Conservation (phyloP, 768 basidiomycete genomes). For the Psilocybe cubensis region DNA sequence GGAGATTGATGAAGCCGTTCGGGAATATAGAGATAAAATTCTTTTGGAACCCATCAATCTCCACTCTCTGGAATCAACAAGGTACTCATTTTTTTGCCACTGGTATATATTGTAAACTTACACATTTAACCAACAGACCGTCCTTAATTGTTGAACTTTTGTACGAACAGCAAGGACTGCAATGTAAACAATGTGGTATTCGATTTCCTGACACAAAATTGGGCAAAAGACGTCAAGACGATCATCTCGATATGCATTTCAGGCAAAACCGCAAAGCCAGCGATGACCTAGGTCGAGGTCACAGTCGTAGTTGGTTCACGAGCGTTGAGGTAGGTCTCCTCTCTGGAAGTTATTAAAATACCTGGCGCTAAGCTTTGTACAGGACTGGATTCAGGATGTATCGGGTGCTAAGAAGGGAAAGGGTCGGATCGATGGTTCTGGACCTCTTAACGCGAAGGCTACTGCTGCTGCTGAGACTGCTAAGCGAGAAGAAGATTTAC, state of each 20-base stretch:
- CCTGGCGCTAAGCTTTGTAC: conserved; percentile 18
- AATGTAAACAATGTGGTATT: conserved; percentile 94
- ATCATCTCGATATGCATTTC: conserved; percentile 97
- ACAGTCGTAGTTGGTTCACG: conserved; percentile 90
- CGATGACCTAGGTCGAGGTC: conserved; percentile 80
- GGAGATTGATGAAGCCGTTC: conserved; percentile 48
- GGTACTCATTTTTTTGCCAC: conserved; percentile 39
- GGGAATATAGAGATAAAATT: conserved; percentile 63
- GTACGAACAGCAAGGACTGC: conserved; percentile 73
- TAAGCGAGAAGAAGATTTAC: conserved; percentile 76
- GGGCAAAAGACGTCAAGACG: conserved; percentile 80
- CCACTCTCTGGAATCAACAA: conserved; percentile 69
- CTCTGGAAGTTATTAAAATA: not conserved
- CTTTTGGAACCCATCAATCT: conserved; percentile 64
- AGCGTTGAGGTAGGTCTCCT: conserved; percentile 67
- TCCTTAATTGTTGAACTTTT: conserved; percentile 67
- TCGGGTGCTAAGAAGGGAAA: conserved; percentile 69
- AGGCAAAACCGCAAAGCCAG: conserved; percentile 85
- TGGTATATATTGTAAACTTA: not conserved
- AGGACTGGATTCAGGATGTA: conserved; percentile 91
- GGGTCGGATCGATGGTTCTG: conserved; percentile 57
- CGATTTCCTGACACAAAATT: conserved; percentile 75
- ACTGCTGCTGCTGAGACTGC: conserved; percentile 65
- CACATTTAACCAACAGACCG: conserved; percentile 2
- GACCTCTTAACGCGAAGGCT: conserved; percentile 56